Evolutionary conservation across 1,139 yeast species (phyloP).

Genomic region (Oligophagozyma castellii): DNA sequence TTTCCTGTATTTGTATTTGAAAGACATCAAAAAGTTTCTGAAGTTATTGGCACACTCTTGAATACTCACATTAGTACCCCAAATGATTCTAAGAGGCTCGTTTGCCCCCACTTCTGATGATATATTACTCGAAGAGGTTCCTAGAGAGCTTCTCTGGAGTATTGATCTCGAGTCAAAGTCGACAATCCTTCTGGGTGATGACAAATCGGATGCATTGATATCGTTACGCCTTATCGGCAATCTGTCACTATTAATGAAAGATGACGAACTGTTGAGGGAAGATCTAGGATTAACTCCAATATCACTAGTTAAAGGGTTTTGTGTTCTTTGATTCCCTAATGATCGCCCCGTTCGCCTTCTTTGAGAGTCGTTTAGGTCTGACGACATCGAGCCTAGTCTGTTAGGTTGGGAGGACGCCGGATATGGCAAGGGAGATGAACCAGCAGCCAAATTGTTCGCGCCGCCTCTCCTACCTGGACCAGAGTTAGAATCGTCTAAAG

Average conservation of each 20-base stretch:
- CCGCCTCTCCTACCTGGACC: too few relatives aligned
- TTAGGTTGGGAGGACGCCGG: constrained; percentile 29
- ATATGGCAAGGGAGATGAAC: constrained; percentile 34
- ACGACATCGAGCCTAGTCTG: constrained; percentile 9
- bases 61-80: constrained; percentile 98
- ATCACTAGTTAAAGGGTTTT: not conserved
- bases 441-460: too few relatives aligned
- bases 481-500: constrained; percentile 6
- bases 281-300: constrained; percentile 7
- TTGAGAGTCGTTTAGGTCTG: not conserved
- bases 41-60: constrained; percentile 72
- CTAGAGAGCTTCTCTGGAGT: constrained; percentile 8
- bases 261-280: constrained; percentile 1
- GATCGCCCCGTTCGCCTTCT: not conserved
- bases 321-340: constrained; percentile 2
- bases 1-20: constrained; percentile 66
- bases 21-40: constrained; percentile 71
- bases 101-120: constrained; percentile 31
- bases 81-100: constrained; percentile 78
- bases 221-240: constrained; percentile 36
- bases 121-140: constrained; percentile 18
- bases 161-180: constrained; percentile 21
- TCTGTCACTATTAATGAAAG: not conserved
- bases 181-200: constrained; percentile 35
- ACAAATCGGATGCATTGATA: constrained; percentile 40